These are phyloP conservation scores for Erythrophleum fordii DNA, from an alignment of 306 rosid genomes.

Conservation along the genomic window DNA sequence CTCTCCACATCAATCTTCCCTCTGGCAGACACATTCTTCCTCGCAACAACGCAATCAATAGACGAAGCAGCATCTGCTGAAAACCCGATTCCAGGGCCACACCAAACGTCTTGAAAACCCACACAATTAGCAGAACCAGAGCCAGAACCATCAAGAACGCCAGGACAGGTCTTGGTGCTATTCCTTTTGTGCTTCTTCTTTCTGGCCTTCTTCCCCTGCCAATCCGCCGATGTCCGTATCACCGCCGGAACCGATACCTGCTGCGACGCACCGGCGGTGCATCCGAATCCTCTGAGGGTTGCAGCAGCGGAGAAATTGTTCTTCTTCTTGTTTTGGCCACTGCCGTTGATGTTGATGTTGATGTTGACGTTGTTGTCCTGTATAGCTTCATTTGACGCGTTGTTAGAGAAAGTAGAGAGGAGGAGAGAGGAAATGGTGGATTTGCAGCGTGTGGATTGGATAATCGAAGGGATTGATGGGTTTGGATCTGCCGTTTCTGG, in stretches of 20 bases:
- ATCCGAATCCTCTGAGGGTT: conserved; percentile 80
- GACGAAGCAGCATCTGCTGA: conserved; percentile 69
- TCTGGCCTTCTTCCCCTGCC: conserved; percentile 70
- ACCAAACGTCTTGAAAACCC: conserved; percentile 92
- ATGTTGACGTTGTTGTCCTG: conserved; percentile 31
- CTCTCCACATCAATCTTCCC: conserved; percentile 80
- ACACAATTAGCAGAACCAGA: conserved; percentile 49
- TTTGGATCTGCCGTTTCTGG: conserved; percentile 67
- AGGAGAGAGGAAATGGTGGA: conserved; percentile 83
- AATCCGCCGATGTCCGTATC: conserved; percentile 79
- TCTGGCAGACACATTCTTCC: conserved; percentile 70
- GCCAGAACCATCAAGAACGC: conserved; percentile 48
- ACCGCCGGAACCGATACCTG: conserved; percentile 88
- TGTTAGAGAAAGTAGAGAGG: conserved; percentile 66
- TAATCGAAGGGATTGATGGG: conserved; percentile 55
- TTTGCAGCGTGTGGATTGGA: conserved; percentile 74
- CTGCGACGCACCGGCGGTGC: conserved; percentile 77
- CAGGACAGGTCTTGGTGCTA: conserved; percentile 38
- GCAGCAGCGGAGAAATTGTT: conserved; percentile 64
- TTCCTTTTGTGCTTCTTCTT: conserved; percentile 63
- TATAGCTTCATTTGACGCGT: conserved; percentile 48
- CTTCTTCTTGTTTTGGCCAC: conserved; percentile 50
- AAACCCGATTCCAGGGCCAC: conserved; percentile 96
- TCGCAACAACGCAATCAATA: conserved; percentile 79
- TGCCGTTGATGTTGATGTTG: background rate